A percentile compares a stretch with the other conserved stretches of the same genome.
These are phyloP conservation scores for Solanum bukasovii DNA, from an alignment of 257 asterid genomes.

Conservation along the genomic window DNA sequence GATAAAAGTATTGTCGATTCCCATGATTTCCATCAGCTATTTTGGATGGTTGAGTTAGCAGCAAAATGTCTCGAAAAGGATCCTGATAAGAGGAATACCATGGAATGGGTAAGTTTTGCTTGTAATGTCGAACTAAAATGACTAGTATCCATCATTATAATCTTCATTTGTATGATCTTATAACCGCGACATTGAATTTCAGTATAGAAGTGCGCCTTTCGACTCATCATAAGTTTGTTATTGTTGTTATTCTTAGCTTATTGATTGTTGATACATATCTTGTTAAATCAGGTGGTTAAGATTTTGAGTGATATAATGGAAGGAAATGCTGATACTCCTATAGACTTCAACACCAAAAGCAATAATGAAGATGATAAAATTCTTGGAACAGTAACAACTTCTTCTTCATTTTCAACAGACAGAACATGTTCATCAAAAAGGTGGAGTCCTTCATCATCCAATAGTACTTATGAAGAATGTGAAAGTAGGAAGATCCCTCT, in stretches of 20 bases:
- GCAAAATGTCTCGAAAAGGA: conserved; percentile 47
- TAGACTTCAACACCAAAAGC: neutral
- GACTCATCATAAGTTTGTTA: neutral
- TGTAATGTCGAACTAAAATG: neutral
- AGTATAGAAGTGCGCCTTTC: neutral
- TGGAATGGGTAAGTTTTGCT: conserved; percentile 40
- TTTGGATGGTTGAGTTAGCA: conserved; percentile 58
- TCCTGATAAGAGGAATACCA: conserved; percentile 47
- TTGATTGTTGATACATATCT: neutral
- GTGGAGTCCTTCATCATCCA: neutral
- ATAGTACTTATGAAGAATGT: neutral
- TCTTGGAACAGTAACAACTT: neutral
- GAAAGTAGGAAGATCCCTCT: neutral
- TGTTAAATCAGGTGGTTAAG: neutral
- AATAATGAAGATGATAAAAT: neutral
- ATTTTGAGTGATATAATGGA: neutral
- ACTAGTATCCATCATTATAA: neutral
- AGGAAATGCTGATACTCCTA: neutral
- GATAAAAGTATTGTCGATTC: conserved; percentile 51
- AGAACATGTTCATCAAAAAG: neutral
- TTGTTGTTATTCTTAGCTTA: neutral
- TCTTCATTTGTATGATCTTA: neutral
- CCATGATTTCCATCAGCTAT: conserved; percentile 62
- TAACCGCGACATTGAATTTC: neutral
- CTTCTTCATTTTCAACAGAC: neutral